These are phyloP conservation scores for Tricholoma furcatifolium DNA, from an alignment of 768 basidiomycete species.

Conservation along the genomic window DNA sequence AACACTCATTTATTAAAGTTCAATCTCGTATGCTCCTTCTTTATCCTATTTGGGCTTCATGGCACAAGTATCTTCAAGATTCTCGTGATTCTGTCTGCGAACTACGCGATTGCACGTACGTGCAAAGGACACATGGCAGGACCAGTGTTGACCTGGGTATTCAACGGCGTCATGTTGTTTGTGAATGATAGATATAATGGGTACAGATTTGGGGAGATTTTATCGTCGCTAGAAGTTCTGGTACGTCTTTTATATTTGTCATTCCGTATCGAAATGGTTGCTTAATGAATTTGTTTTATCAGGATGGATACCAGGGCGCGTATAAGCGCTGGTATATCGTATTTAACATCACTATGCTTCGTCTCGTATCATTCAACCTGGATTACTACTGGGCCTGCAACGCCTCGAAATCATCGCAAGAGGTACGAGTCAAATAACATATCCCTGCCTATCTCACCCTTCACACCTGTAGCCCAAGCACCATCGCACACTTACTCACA, in stretches of 20 bases:
- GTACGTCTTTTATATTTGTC: constrained; percentile 45
- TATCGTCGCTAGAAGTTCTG: constrained; percentile 53
- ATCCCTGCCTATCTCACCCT: neutral
- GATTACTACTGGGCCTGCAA: constrained; percentile 86
- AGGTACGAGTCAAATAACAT: constrained; percentile 31
- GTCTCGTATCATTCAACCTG: constrained; percentile 90
- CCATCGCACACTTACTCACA: constrained; percentile 41
- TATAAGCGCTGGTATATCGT: constrained; percentile 91
- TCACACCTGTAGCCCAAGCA: constrained; percentile 11
- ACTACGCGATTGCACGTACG: constrained; percentile 62
- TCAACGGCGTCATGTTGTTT: constrained; percentile 75
- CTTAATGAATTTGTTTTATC: constrained; percentile 6
- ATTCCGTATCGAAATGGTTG: neutral
- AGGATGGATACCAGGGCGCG: constrained; percentile 72
- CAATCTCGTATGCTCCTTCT: constrained; percentile 55
- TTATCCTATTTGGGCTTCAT: constrained; percentile 74
- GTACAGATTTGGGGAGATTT: constrained; percentile 62
- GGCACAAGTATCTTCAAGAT: constrained; percentile 83
- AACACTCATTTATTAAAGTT: constrained; percentile 49
- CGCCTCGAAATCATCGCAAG: constrained; percentile 32
- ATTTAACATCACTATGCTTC: constrained; percentile 96
- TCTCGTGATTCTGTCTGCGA: constrained; percentile 61
- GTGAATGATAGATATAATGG: constrained; percentile 74
- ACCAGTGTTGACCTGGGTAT: constrained; percentile 68
- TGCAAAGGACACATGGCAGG: constrained; percentile 41